Evolutionary conservation across 257 asterid genomes (phyloP), one percentile per base, ranked within the genome.

Genomic region (Solanum chiquidenum): DNA sequence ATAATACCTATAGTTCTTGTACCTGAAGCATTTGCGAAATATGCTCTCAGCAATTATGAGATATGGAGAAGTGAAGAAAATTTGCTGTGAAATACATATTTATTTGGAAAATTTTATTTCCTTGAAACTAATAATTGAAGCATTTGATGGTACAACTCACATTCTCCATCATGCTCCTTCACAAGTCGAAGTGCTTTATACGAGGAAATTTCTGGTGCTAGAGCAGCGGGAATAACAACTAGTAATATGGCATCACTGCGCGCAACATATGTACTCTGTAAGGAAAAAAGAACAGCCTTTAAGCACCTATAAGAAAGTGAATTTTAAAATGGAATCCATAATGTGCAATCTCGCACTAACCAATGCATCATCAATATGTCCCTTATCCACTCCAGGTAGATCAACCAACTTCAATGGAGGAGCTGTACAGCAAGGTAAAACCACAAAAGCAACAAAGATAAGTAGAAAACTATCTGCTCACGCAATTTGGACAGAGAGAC

Each of bases 381-480:
- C 91, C 74, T 89, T 89, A 14, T 89, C 89, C n/a, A 87, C 89
- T 46, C 89, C 91, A 21, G 89, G 91, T 83, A 89, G 83, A 87
- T 89, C 91, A 84, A 89, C 68, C 89, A 89, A 76, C 60, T 89
- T 89, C 89, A 89, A 44, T 29, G 89, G 88, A 83, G 91, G 91
- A 87, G 88, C 89, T 87, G 84, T 34, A 86, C 37, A 35, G 84
- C 87, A 84, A 82, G 79, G 74, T 73, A 64, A 86, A 62, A 58
- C 82, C 64, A 68, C 83, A 87, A 37, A 29, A 83, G 25, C 16
- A 27, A 69, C 29, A 31, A 46, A 29, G 35, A 27, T 33, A 72
- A 52, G 21, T 21, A 72, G 40, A 86, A 46, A 86, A 86, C 52
- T 66, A 38, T 44, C 66, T 27, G 66, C 25, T 79, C 85, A 79